Conservation (phyloP, 176 grass and related monocot genomes). For the Puya raimondii region DNA sequence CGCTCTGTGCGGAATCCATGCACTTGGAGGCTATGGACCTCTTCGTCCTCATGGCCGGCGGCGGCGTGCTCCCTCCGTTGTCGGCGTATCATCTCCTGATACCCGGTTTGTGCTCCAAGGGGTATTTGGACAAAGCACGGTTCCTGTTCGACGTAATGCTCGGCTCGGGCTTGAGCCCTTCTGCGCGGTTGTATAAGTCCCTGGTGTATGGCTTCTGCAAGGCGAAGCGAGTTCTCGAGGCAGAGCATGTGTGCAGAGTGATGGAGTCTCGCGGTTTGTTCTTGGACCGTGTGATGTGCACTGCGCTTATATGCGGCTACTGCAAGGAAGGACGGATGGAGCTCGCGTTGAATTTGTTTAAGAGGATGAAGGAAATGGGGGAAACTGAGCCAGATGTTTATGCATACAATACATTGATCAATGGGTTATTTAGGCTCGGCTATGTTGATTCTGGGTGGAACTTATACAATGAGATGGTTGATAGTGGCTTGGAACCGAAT, state of each 20-base stretch:
- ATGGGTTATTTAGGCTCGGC: constrained; percentile 6
- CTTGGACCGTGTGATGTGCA: constrained; percentile 12
- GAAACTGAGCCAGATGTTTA: constrained; percentile 18
- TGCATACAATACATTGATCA: constrained; percentile 20
- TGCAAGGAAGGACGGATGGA: constrained; percentile 21
- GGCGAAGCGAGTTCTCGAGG: constrained; percentile 1
- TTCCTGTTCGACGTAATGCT: constrained; percentile 20
- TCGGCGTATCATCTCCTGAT: constrained; percentile 8
- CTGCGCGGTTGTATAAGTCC: constrained; percentile 3
- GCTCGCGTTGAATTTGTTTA: constrained; percentile 7
- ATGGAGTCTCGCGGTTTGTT: constrained; percentile 15
- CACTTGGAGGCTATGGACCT: constrained; percentile 21
- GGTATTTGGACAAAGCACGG: constrained; percentile 10
- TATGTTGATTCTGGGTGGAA: constrained; percentile 10
- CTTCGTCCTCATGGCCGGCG: constrained; percentile 10
- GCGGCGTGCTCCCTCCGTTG: constrained; percentile 1
- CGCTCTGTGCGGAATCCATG: constrained; percentile 5
- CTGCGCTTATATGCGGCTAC: constrained; percentile 1
- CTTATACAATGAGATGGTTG: constrained; percentile 13
- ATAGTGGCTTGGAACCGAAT: constrained; percentile 3
- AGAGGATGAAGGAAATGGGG: constrained; percentile 14
- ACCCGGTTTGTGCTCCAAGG: constrained; percentile 8
- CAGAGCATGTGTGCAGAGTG: constrained; percentile 7
- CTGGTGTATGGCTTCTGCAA: constrained; percentile 13
- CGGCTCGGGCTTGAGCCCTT: background rate